Evolutionary conservation across 495 filamentous ascomycete genomes (phyloP).

Genomic region (Lasiosphaeria ovina): DNA sequence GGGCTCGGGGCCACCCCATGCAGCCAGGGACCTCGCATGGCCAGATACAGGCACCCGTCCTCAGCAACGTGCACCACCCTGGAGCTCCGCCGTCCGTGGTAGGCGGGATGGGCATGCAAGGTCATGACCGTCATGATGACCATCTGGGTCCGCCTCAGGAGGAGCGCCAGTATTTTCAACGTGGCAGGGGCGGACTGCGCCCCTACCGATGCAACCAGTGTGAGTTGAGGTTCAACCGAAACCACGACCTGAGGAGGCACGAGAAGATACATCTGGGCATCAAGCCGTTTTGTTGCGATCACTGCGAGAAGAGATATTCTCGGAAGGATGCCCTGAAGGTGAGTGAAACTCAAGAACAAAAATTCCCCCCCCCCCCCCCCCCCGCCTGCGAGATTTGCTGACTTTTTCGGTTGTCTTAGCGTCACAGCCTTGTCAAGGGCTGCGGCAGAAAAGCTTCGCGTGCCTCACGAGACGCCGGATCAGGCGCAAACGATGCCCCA

Average conservation of each 20-base stretch:
- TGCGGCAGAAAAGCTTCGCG: slow-evolving; percentile 59
- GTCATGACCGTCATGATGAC: slow-evolving; percentile 50
- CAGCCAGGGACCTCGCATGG: slow-evolving; percentile 20
- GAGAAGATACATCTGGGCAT: slow-evolving; percentile 92
- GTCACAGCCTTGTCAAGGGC: slow-evolving; percentile 91
- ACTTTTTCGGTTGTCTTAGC: slow-evolving; percentile 55
- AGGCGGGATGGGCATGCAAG: slow-evolving; percentile 55
- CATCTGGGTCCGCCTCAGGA: slow-evolving; percentile 39
- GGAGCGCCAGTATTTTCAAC: slow-evolving; percentile 35
- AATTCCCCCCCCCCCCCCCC: no score
- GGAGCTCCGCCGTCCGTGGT: slow-evolving; percentile 67
- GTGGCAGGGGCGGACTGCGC: slow-evolving; percentile 37
- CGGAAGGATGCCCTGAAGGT: slow-evolving; percentile 98
- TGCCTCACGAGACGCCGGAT: slow-evolving; percentile 4
- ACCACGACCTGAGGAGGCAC: slow-evolving; percentile 95
- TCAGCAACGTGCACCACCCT: slow-evolving; percentile 76
- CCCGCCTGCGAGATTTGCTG: no score
- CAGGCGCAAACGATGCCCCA: background rate
- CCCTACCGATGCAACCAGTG: slow-evolving; percentile 95
- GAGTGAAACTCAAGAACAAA: no score
- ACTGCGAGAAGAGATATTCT: slow-evolving; percentile 96
- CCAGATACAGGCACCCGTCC: slow-evolving; percentile 61
- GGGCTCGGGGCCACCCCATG: slow-evolving; percentile 29
- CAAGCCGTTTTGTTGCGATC: slow-evolving; percentile 88
- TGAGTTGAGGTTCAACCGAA: slow-evolving; percentile 90